phyloP scores from a whole-genome alignment of 352 stramenopile species.

The Phytophthora niederhauseri region DNA sequence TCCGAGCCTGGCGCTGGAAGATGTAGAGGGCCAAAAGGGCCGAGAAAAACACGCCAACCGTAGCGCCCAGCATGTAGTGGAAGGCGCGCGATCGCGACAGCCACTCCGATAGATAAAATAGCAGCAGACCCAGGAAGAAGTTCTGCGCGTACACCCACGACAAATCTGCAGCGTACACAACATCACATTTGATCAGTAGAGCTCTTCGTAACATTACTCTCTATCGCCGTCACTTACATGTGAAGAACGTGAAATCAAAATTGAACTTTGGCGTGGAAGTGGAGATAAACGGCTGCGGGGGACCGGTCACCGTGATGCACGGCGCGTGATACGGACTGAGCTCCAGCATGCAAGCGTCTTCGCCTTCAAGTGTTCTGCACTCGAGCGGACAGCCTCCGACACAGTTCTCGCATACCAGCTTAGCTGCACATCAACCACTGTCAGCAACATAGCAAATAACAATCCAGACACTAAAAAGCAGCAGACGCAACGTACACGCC shows the following conservation, averaged over 20 bases:
- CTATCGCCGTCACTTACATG: slow-evolving; percentile 46
- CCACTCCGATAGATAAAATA: slow-evolving; percentile 72
- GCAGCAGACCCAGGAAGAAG: slow-evolving; percentile 66
- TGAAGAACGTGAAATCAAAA: slow-evolving; percentile 71
- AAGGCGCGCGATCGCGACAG: slow-evolving; percentile 78
- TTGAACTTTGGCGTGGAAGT: slow-evolving; percentile 48
- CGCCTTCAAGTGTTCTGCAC: slow-evolving; percentile 42
- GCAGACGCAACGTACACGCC: slow-evolving; percentile 37
- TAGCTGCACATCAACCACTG: slow-evolving; percentile 39
- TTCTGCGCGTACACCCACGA: slow-evolving; percentile 79
- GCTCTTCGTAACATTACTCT: no score
- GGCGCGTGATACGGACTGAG: slow-evolving; percentile 83
- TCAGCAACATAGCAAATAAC: background rate
- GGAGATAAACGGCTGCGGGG: slow-evolving; percentile 61
- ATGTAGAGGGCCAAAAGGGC: slow-evolving; percentile 79
- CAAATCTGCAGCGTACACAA: slow-evolving; percentile 43
- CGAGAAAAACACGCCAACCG: slow-evolving; percentile 79
- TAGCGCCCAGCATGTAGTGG: slow-evolving; percentile 76
- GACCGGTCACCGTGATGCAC: slow-evolving; percentile 70
- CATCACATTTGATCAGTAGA: slow-evolving; percentile 5
- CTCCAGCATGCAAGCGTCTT: slow-evolving; percentile 54
- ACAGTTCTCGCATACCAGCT: slow-evolving; percentile 74
- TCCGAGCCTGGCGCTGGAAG: slow-evolving; percentile 77
- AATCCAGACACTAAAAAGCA: no score
- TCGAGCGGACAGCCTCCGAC: slow-evolving; percentile 65